Percentiles rank a stretch among this genome's conserved stretches.
Conservation (phyloP, 495 filamentous ascomycete species). For the Podospora conica region DNA sequence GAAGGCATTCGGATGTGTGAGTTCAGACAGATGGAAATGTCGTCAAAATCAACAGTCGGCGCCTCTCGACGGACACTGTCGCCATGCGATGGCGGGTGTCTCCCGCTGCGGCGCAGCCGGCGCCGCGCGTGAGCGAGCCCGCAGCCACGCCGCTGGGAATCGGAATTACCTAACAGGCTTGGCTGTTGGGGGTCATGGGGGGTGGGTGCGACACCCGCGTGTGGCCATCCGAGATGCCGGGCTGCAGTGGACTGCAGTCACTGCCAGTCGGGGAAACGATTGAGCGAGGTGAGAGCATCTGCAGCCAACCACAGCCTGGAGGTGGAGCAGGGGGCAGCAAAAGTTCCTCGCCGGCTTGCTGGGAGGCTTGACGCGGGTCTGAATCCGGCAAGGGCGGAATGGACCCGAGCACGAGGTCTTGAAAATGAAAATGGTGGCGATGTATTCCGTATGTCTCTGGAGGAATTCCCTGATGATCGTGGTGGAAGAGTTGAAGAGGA, state of each 20-base stretch:
- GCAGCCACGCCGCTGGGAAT: background rate
- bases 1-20: background rate
- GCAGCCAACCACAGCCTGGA: background rate
- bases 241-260: too few relatives aligned
- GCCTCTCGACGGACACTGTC: background rate
- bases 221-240: background rate
- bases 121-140: too few relatives aligned
- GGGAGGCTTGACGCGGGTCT: background rate
- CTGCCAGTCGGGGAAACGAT: too few relatives aligned
- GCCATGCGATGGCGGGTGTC: background rate
- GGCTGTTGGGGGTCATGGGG: background rate
- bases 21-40: background rate
- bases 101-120: too few relatives aligned
- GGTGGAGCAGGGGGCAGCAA: background rate
- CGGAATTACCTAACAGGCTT: background rate
- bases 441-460: too few relatives aligned
- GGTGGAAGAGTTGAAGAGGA: too few relatives aligned
- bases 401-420: too few relatives aligned
- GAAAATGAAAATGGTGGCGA: too few relatives aligned
- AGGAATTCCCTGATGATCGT: too few relatives aligned
- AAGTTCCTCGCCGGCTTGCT: background rate
- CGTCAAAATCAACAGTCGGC: background rate
- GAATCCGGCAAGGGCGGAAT: background rate
- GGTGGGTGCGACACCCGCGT: constrained; percentile 8
- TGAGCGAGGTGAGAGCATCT: background rate